These are phyloP conservation scores for Hemisphaericaspora subhashii DNA, from an alignment of 1,139 yeast genomes.

Conservation along the genomic window DNA sequence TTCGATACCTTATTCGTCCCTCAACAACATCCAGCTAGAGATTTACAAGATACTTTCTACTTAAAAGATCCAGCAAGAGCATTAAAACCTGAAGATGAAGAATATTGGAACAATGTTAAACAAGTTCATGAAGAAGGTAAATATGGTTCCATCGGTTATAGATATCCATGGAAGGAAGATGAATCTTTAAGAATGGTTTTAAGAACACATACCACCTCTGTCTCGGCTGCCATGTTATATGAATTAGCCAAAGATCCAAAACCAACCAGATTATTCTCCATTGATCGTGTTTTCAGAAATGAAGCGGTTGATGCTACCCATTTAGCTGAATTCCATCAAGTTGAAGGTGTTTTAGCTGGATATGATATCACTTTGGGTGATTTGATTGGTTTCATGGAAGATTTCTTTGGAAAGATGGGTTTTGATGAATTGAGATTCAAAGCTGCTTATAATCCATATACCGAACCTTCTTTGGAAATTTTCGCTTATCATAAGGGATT, in stretches of 20 bases:
- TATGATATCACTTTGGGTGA: constrained; percentile 94
- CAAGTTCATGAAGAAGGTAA: constrained; percentile 88
- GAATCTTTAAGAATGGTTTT: constrained; percentile 90
- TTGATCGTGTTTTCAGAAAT: constrained; percentile 98
- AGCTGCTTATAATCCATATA: constrained; percentile 98
- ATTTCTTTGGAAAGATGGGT: constrained; percentile 96
- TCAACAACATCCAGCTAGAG: constrained; percentile 99
- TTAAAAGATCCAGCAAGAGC: constrained; percentile 87
- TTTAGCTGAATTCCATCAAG: constrained; percentile 98
- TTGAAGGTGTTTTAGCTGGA: constrained; percentile 98
- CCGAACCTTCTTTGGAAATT: constrained; percentile 98
- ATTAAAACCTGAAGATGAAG: constrained; percentile 75
- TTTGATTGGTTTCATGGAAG: constrained; percentile 97
- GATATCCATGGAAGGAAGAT: constrained; percentile 94
- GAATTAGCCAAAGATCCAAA: constrained; percentile 85
- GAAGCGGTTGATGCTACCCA: constrained; percentile 99
- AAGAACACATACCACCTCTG: constrained; percentile 97
- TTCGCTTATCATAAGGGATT: constrained; percentile 95
- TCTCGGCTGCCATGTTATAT: constrained; percentile 85
- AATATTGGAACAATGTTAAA: constrained; percentile 75
- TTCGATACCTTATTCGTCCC: constrained; percentile 95
- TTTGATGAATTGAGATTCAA: constrained; percentile 92
- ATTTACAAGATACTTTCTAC: constrained; percentile 96
- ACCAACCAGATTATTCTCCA: constrained; percentile 90
- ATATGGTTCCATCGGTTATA: constrained; percentile 93